phyloP scores from a whole-genome alignment of 495 filamentous ascomycete genomes.

The Trichoderma erinaceum region DNA sequence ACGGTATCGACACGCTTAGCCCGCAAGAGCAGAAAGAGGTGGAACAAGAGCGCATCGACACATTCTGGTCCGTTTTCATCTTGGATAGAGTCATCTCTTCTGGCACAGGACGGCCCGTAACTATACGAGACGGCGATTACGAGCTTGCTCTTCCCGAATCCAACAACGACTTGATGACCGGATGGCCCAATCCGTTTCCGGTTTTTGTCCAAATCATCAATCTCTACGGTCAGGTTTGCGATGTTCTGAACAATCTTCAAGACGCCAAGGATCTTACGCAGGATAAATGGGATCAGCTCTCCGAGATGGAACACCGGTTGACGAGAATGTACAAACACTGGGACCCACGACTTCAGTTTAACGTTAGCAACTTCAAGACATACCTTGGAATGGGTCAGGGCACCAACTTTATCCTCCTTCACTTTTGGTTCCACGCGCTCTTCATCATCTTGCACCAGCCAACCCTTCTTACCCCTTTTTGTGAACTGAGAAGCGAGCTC shows the following conservation, averaged over 20 bases:
- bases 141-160: conserved; percentile 65
- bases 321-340: conserved; percentile 73
- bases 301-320: conserved; percentile 68
- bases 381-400: conserved; percentile 72
- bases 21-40: conserved; percentile 52
- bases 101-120: conserved; percentile 73
- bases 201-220: conserved; percentile 75
- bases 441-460: conserved; percentile 82
- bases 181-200: conserved; percentile 71
- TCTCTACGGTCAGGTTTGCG: conserved; percentile 74
- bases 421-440: conserved; percentile 86
- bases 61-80: conserved; percentile 82
- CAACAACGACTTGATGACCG: conserved; percentile 51
- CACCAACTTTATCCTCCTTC: conserved; percentile 78
- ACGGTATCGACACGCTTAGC: conserved; percentile 36
- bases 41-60: conserved; percentile 70
- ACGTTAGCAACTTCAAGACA: conserved; percentile 67
- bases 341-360: conserved; percentile 67
- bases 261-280: conserved; percentile 66
- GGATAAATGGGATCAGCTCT: conserved; percentile 61
- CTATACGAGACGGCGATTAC: conserved; percentile 73
- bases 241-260: conserved; percentile 76
- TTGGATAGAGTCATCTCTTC: conserved; percentile 80
- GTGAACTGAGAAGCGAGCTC: conserved; percentile 53
- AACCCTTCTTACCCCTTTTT: conserved; percentile 69